Evolutionary conservation across 305 asterid species (phyloP).

Genomic region (Fraxinus floribunda): DNA sequence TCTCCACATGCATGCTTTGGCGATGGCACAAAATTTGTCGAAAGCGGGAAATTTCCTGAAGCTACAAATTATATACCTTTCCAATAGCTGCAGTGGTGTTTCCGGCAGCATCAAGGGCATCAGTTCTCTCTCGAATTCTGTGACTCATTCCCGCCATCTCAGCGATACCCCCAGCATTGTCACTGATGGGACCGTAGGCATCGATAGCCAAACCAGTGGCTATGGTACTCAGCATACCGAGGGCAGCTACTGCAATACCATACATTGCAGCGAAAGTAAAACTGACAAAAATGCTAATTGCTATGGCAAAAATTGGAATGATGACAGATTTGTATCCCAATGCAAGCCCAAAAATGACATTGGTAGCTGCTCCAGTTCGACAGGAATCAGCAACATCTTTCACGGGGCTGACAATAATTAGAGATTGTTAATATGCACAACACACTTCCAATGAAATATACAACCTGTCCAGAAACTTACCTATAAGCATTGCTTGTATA

Average conservation of each 20-base stretch:
- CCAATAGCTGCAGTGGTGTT: slow-evolving; percentile 80
- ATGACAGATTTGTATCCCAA: slow-evolving; percentile 76
- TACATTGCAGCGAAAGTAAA: slow-evolving; percentile 75
- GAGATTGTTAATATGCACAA: slow-evolving; percentile 19
- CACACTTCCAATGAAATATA: background rate
- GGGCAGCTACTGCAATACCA: slow-evolving; percentile 74
- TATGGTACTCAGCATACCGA: slow-evolving; percentile 73
- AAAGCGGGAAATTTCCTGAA: background rate
- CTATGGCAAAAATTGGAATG: slow-evolving; percentile 69
- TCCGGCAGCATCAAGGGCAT: slow-evolving; percentile 82
- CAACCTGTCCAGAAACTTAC: slow-evolving; percentile 26
- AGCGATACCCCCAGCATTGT: slow-evolving; percentile 75
- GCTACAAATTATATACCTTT: slow-evolving; percentile 38
- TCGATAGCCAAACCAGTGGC: slow-evolving; percentile 81
- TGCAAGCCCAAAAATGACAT: slow-evolving; percentile 68
- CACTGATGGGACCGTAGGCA: slow-evolving; percentile 78
- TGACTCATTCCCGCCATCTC: slow-evolving; percentile 87
- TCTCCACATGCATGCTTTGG: background rate
- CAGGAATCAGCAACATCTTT: slow-evolving; percentile 82
- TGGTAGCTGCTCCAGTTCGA: slow-evolving; percentile 79
- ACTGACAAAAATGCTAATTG: slow-evolving; percentile 63
- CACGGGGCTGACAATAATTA: slow-evolving; percentile 52
- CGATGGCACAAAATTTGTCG: background rate
- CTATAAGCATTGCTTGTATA: slow-evolving; percentile 67
- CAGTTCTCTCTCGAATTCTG: slow-evolving; percentile 65